phyloP scores from a whole-genome alignment of 2,329 filamentous ascomycete species.

The Cercospora janseana region DNA sequence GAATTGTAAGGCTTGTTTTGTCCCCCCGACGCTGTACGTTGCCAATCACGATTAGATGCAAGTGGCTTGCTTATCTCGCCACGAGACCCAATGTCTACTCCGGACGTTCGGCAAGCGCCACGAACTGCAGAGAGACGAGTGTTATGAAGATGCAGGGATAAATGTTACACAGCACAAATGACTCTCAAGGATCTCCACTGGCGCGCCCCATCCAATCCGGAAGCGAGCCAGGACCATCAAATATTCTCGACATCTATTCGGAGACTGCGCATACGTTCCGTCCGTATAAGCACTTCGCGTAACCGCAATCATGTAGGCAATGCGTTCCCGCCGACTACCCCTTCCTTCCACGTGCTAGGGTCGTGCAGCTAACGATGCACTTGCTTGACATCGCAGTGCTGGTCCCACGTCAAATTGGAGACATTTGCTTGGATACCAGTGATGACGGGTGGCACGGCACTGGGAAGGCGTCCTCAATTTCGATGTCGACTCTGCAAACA shows the following conservation, averaged over 20 bases:
- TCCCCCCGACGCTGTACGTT: too few relatives aligned
- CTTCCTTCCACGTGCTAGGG: slow-evolving; percentile 5
- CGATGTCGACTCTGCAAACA: neutral
- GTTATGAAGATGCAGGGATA: slow-evolving; percentile 18
- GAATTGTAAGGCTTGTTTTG: too few relatives aligned
- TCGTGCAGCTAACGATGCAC: neutral
- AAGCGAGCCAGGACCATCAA: slow-evolving; percentile 8
- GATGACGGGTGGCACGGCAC: neutral
- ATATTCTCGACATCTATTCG: slow-evolving; percentile 2
- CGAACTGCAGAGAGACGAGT: slow-evolving; percentile 15
- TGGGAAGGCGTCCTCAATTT: neutral
- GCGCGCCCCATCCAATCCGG: slow-evolving; percentile 15
- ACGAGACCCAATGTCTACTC: neutral
- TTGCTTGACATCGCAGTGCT: neutral
- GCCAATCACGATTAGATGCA: too few relatives aligned
- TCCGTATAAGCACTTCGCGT: neutral
- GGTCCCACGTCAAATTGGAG: neutral
- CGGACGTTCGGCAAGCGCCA: neutral
- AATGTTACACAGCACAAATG: slow-evolving; percentile 21
- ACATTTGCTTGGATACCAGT: slow-evolving; percentile 5
- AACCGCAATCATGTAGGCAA: neutral
- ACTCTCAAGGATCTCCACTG: slow-evolving; percentile 18
- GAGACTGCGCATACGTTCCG: neutral
- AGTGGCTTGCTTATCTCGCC: too few relatives aligned
- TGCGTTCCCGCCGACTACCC: slow-evolving; percentile 1